These are phyloP conservation scores for Candida argentea DNA, from an alignment of 805 yeast species.

Conservation along the genomic window DNA sequence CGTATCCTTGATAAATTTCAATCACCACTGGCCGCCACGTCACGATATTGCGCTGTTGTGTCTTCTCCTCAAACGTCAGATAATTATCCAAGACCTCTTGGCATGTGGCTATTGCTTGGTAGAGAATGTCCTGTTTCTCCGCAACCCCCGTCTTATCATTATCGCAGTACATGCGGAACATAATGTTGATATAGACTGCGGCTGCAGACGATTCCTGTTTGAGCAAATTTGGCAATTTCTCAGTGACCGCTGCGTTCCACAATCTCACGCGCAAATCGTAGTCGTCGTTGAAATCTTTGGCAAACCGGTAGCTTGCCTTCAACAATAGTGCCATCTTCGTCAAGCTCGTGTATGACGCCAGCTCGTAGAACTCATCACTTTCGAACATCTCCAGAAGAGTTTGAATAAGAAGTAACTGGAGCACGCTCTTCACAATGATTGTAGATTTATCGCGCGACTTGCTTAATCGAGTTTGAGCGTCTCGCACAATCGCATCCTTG, in stretches of 20 bases:
- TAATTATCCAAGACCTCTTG: constrained; percentile 61
- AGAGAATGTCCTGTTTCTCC: constrained; percentile 39
- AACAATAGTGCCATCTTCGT: constrained; percentile 50
- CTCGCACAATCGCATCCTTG: constrained; percentile 8
- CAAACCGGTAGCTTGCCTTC: constrained; percentile 66
- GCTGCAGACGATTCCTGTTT: constrained; percentile 89
- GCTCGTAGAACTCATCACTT: constrained; percentile 52
- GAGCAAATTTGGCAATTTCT: constrained; percentile 80
- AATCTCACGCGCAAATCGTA: constrained; percentile 78
- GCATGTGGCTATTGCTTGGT: constrained; percentile 57
- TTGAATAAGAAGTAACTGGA: constrained; percentile 84
- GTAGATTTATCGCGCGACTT: constrained; percentile 52
- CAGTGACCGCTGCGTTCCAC: constrained; percentile 88
- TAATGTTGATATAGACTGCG: constrained; percentile 72
- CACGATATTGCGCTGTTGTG: constrained; percentile 66
- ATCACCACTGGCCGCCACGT: constrained; percentile 92
- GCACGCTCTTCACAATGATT: constrained; percentile 85
- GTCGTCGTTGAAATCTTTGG: constrained; percentile 81
- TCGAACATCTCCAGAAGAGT: constrained; percentile 73
- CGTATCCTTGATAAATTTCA: constrained; percentile 75
- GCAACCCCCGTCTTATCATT: constrained; percentile 37
- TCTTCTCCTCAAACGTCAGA: constrained; percentile 62
- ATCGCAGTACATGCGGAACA: constrained; percentile 73
- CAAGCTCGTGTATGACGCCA: constrained; percentile 59
- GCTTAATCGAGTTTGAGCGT: constrained; percentile 27